Base-by-base conservation (phyloP, 495 filamentous ascomycete species). In the Cenococcum geophilum region DNA sequence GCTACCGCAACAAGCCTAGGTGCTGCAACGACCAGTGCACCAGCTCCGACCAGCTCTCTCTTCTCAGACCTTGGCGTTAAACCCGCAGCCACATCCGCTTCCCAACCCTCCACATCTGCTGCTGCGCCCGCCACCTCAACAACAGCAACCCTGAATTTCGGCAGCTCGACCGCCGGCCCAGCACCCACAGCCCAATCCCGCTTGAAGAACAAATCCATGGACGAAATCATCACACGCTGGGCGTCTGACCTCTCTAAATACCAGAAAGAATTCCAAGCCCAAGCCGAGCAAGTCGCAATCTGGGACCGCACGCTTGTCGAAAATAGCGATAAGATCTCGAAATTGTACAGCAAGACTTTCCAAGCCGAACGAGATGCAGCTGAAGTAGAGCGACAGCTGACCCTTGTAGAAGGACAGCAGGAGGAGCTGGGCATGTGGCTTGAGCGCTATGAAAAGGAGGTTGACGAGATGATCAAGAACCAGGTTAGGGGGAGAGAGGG, bases 141-240 rank as follows among this genome's bases (percentile, higher is more conserved):
- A 1, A 25, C 65, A 1, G 48, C 70, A 14, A 67, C 72, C 4
- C 68, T 18, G 32, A 53, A 50, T 16, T 75, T 90, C 59, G 79
- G 80, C 14, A 80, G 82, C n/a, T 92, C 90, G 0, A 92, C 88
- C 21, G 75, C 82, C 43, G 91, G 91, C 0, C 91, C 89, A 6
- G 71, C 83, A 1, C 89, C 91, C n/a, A 76, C 82, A 16, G 81
- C 86, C 21, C 82, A 89, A 67, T 92, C 92, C 1, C 89, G 93
- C 12, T 77, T 99, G 21, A 96, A 95, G 77, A 95, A 96, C 71
- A 97, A 95, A 77, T 95, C 92, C 0, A 97, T 99, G 92, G 93
- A 97, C 69, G 95, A 99, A 72, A 97, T 99, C 65, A 91, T 99
- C 68, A 96, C 88, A n/a, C 83, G 89, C 18, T 99, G 95, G 95